These are phyloP conservation scores for Vaccinium macrocarpon DNA, from an alignment of 148 eudicot species.

Conservation along the genomic window DNA sequence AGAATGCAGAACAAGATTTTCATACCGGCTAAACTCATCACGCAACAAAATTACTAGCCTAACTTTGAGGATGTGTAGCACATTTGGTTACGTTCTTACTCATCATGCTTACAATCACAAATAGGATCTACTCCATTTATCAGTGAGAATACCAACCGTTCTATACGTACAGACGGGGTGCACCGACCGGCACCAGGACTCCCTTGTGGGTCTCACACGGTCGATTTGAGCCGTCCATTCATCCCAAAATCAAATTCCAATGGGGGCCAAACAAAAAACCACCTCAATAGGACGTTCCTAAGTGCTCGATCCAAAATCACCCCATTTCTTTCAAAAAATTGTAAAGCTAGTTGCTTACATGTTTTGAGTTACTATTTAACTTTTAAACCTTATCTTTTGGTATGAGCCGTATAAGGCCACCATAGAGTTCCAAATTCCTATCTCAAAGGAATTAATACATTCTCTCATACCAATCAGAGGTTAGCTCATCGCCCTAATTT, in stretches of 20 bases:
- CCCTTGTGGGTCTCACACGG: no score
- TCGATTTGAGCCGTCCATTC: no score
- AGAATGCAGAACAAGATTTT: no score
- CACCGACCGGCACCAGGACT: no score
- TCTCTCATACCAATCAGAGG: background rate
- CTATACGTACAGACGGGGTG: no score
- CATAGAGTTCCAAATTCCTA: background rate
- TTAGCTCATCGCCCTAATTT: background rate
- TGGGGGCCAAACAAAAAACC: no score
- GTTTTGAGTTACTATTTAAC: background rate
- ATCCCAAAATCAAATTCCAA: no score
- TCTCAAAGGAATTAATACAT: background rate
- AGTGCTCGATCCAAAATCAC: no score
- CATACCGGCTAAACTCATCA: background rate
- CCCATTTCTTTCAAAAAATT: background rate
- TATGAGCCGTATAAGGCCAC: background rate
- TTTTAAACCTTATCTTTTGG: background rate
- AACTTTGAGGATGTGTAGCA: background rate
- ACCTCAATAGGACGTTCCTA: no score
- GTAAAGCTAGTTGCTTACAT: background rate
- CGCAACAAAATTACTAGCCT: no score
- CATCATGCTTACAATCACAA: background rate
- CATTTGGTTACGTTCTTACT: background rate
- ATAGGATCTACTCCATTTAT: background rate
- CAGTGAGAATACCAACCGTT: background rate